Percentiles rank a stretch among this genome's conserved stretches.
phyloP scores from a whole-genome alignment of 2,329 filamentous ascomycete genomes.

The Neonectria hederae region DNA sequence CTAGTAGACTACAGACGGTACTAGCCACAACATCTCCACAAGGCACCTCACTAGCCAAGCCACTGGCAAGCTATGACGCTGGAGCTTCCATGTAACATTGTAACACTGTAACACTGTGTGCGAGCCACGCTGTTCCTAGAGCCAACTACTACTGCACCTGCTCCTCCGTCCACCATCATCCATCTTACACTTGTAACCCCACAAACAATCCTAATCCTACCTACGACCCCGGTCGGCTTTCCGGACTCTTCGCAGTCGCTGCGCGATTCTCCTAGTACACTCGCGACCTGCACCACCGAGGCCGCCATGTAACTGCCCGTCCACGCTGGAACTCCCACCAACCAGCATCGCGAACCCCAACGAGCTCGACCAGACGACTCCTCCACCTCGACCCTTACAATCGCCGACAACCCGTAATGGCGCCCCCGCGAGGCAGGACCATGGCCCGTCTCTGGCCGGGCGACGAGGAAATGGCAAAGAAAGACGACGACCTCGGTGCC shows the following conservation, averaged over 20 bases:
- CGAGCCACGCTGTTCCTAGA: conserved; percentile 23
- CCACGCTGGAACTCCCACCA: conserved; percentile 7
- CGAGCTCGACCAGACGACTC: conserved; percentile 14
- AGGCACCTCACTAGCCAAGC: background rate
- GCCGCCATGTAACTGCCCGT: conserved; percentile 24
- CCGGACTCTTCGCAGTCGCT: background rate
- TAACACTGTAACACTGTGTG: background rate
- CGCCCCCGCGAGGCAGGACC: conserved; percentile 45
- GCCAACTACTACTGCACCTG: conserved; percentile 1
- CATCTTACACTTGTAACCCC: conserved; percentile 3
- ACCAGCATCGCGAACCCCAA: conserved; percentile 7
- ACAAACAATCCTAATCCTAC: background rate
- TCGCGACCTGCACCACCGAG: background rate
- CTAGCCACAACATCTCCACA: background rate
- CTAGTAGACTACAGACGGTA: too few species aligned
- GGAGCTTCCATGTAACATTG: background rate
- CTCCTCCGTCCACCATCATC: background rate
- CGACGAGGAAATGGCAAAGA: conserved; percentile 68
- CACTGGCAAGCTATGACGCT: conserved; percentile 4
- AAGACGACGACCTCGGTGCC: conserved; percentile 63
- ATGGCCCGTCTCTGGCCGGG: conserved; percentile 55
- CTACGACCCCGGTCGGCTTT: background rate
- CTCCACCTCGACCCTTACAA: conserved; percentile 1
- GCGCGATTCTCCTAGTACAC: background rate
- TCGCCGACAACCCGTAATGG: conserved; percentile 45